Evolutionary conservation across 228 moss, liverwort and hornwort species (phyloP).

Genomic region (Sphagnum fallax): DNA sequence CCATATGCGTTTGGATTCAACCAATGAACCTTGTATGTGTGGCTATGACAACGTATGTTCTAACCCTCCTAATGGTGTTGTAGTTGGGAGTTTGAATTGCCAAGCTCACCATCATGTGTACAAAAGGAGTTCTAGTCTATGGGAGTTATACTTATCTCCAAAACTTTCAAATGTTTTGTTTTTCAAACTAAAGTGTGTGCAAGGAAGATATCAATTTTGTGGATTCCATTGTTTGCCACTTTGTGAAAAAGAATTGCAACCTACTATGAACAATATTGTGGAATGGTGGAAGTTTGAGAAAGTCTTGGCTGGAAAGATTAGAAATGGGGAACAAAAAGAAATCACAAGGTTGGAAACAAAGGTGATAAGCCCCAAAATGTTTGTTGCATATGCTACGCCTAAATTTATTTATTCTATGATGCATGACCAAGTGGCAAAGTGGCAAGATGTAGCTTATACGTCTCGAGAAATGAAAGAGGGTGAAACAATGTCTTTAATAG

Average conservation of each 20-base stretch:
- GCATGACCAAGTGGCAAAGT: not conserved
- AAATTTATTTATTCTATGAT: not conserved
- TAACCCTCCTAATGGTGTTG: not conserved
- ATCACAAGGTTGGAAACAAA: not conserved
- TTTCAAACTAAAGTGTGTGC: not conserved
- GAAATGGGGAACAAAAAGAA: not conserved
- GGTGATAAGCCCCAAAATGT: not conserved
- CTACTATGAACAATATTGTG: not conserved
- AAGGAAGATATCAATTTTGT: not conserved
- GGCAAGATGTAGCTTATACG: too few species aligned
- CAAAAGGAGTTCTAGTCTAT: not conserved
- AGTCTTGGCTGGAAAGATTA: not conserved
- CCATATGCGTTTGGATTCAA: too few species aligned
- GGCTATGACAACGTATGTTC: not conserved
- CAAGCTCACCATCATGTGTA: not conserved
- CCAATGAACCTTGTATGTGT: too few species aligned
- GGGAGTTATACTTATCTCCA: not conserved
- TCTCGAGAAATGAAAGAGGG: too few species aligned
- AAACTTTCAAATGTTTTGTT: not conserved
- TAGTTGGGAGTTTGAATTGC: not conserved
- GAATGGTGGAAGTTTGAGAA: conserved; percentile 2
- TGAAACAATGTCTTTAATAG: too few species aligned
- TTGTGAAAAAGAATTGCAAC: not conserved
- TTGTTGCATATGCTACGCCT: not conserved
- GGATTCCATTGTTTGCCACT: not conserved